Conservation (phyloP, 1,284 basidiomycete species). For the Salmacisia buchloeana region DNA sequence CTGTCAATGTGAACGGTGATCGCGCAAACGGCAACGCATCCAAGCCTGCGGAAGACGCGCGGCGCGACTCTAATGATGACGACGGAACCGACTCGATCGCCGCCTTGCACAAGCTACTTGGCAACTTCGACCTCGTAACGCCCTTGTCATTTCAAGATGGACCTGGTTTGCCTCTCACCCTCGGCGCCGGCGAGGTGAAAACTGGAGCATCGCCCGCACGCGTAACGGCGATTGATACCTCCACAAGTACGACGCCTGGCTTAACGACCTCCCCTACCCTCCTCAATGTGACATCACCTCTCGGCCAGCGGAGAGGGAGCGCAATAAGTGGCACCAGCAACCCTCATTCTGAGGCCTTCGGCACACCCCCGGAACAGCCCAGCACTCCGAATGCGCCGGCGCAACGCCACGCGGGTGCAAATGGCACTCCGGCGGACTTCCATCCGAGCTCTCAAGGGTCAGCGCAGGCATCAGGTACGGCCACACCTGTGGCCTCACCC, state of each 20-base stretch:
- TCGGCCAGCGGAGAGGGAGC: neutral
- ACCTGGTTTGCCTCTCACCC: neutral
- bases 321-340: neutral
- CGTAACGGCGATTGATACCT: no score
- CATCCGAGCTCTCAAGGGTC: no score
- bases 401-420: neutral
- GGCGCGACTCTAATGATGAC: neutral
- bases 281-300: neutral
- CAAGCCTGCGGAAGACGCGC: neutral
- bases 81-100: neutral
- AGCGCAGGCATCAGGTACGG: no score
- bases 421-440: no score
- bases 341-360: neutral
- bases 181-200: no score
- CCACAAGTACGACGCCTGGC: no score
- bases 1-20: no score
- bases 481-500: neutral
- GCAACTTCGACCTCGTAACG: neutral
- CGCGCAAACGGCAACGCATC: no score
- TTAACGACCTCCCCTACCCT: no score
- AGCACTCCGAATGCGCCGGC: neutral
- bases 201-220: no score
- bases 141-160: neutral
- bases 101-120: neutral
- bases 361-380: neutral